phyloP scores from a whole-genome alignment of 371 early-diverging fungal genomes.

The Mucor piriformis region DNA sequence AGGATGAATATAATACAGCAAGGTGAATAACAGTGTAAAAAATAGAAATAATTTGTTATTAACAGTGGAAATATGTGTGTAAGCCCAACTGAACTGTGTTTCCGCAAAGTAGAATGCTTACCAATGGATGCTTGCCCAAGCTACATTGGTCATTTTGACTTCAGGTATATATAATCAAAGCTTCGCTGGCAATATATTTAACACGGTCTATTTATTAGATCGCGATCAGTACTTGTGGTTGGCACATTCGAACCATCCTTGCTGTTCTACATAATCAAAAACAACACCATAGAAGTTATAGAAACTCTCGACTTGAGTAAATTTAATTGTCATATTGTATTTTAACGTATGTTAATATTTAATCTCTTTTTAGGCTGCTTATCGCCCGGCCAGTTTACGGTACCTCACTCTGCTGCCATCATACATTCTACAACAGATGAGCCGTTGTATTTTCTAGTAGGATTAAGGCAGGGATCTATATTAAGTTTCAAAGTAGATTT shows the following conservation, averaged over 20 bases:
- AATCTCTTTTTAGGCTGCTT: neutral
- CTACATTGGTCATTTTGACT: conserved; percentile 14
- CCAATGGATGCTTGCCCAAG: conserved; percentile 14
- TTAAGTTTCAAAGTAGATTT: conserved; percentile 15
- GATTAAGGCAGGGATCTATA: conserved; percentile 17
- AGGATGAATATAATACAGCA: neutral
- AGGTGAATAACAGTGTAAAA: conserved; percentile 6
- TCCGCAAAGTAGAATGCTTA: neutral
- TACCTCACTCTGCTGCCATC: conserved; percentile 12
- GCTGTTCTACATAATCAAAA: conserved; percentile 11
- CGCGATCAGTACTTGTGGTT: conserved; percentile 8
- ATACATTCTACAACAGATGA: neutral
- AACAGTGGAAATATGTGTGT: neutral
- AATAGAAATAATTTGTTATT: neutral
- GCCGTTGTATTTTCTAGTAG: conserved; percentile 7
- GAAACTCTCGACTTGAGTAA: conserved; percentile 26
- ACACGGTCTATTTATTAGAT: no score
- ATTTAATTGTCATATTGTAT: neutral
- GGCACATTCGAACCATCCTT: conserved; percentile 22
- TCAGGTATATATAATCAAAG: conserved; percentile 12
- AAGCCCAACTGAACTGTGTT: neutral
- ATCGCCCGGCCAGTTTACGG: neutral
- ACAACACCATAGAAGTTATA: neutral
- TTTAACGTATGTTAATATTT: no score
- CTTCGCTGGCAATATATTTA: no score